A percentile compares a stretch with the other conserved stretches of the same genome.
These are phyloP conservation scores for Globisporangium paroecandrum DNA, from an alignment of 352 stramenopile genomes.

Conservation along the genomic window DNA sequence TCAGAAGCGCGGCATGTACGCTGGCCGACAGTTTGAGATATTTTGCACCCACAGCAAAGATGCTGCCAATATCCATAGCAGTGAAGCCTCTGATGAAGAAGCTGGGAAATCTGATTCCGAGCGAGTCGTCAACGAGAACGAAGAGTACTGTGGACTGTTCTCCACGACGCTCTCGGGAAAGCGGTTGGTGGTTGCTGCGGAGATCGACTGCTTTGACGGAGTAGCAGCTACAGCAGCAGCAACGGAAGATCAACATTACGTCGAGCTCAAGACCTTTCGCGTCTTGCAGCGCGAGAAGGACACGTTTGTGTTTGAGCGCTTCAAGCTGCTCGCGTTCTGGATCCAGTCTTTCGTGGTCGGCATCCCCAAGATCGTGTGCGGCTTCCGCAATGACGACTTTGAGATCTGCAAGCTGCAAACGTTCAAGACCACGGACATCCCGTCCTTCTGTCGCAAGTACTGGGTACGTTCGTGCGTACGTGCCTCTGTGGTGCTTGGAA, in stretches of 20 bases:
- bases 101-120: slow-evolving; percentile 2
- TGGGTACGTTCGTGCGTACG: slow-evolving; percentile 41
- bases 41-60: slow-evolving; percentile 31
- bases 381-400: slow-evolving; percentile 67
- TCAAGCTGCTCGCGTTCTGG: slow-evolving; percentile 81
- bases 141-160: slow-evolving; percentile 76
- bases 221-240: not conserved
- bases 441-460: slow-evolving; percentile 62
- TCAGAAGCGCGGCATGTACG: slow-evolving; percentile 56
- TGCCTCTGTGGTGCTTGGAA: not conserved
- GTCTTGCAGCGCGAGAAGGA: slow-evolving; percentile 58
- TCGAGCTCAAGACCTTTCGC: slow-evolving; percentile 75
- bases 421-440: slow-evolving; percentile 60
- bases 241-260: slow-evolving; percentile 26
- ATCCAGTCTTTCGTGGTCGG: slow-evolving; percentile 82
- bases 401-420: slow-evolving; percentile 58
- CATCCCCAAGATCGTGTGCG: slow-evolving; percentile 65
- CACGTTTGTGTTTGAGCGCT: slow-evolving; percentile 69
- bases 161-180: slow-evolving; percentile 47
- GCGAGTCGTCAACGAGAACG: slow-evolving; percentile 46
- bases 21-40: slow-evolving; percentile 71
- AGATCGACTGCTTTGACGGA: slow-evolving; percentile 62
- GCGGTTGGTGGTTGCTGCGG: slow-evolving; percentile 49
- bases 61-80: not conserved
- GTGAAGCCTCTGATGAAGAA: not conserved